These are phyloP conservation scores for Urtica urens DNA, from an alignment of 306 rosid genomes.

Conservation along the genomic window DNA sequence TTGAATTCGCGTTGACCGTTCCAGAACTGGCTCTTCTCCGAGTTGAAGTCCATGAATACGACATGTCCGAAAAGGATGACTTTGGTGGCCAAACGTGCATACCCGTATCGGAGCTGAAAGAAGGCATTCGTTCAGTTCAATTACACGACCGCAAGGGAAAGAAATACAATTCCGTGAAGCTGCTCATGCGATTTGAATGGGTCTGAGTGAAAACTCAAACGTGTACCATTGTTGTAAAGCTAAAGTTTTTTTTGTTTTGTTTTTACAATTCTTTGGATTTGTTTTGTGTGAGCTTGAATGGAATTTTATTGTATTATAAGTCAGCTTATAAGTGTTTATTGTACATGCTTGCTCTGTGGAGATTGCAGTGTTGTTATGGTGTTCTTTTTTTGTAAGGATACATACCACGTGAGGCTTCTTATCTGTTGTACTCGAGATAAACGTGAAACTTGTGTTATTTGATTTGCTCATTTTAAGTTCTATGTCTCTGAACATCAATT, in stretches of 20 bases:
- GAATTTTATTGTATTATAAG: background rate
- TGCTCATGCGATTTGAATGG: slow-evolving; percentile 78
- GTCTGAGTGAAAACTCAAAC: slow-evolving; percentile 12
- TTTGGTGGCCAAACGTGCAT: slow-evolving; percentile 92
- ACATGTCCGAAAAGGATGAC: slow-evolving; percentile 95
- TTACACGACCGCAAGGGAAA: slow-evolving; percentile 51
- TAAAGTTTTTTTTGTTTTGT: slow-evolving; percentile 4
- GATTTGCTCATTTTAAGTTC: no score
- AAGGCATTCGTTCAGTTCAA: slow-evolving; percentile 69
- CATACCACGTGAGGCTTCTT: background rate
- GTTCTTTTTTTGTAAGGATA: background rate
- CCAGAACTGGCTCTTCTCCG: slow-evolving; percentile 87
- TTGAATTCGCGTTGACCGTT: slow-evolving; percentile 60
- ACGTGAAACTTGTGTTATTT: background rate
- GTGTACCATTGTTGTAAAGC: background rate
- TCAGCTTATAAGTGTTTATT: no score
- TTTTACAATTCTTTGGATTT: background rate
- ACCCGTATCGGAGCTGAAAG: slow-evolving; percentile 59
- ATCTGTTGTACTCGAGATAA: background rate
- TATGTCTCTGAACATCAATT: no score
- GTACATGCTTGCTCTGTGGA: background rate
- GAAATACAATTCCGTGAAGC: slow-evolving; percentile 64
- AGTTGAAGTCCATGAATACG: slow-evolving; percentile 89
- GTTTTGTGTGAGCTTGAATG: slow-evolving; percentile 7
- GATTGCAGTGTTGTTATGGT: background rate